These are phyloP conservation scores for Pseudonitzschia multistriata DNA, from an alignment of 108 stramenopile species.

Conservation along the genomic window DNA sequence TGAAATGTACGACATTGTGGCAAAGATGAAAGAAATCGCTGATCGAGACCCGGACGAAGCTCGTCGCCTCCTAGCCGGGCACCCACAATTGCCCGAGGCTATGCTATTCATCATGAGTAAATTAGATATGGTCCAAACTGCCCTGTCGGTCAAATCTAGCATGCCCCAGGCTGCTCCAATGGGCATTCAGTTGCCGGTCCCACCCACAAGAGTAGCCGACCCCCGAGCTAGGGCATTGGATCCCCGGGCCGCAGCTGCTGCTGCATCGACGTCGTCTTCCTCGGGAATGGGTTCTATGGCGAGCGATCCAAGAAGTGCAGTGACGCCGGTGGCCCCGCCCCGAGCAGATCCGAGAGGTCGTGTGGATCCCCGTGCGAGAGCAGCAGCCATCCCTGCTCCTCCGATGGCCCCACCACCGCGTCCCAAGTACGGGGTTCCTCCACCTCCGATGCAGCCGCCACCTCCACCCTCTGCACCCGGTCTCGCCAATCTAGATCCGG, in stretches of 20 bases:
- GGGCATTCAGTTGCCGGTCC: slow-evolving; percentile 9
- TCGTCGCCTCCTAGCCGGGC: slow-evolving; percentile 70
- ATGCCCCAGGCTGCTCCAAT: slow-evolving; percentile 7
- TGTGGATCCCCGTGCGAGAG: slow-evolving; percentile 34
- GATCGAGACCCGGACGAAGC: slow-evolving; percentile 92
- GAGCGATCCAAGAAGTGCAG: slow-evolving; percentile 36
- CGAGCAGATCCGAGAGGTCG: slow-evolving; percentile 40
- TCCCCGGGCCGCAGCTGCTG: slow-evolving; percentile 36
- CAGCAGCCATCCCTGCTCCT: slow-evolving; percentile 11
- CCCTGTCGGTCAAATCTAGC: slow-evolving; percentile 40
- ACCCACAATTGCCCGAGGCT: slow-evolving; percentile 91
- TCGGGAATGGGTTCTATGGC: neutral
- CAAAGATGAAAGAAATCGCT: slow-evolving; percentile 86
- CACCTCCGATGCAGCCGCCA: slow-evolving; percentile 37
- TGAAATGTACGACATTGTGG: slow-evolving; percentile 90
- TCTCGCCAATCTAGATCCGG: slow-evolving; percentile 71
- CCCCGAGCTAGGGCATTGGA: slow-evolving; percentile 34
- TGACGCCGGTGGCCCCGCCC: slow-evolving; percentile 39
- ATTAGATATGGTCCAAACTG: slow-evolving; percentile 89
- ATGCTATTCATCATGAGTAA: slow-evolving; percentile 85
- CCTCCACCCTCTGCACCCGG: slow-evolving; percentile 44
- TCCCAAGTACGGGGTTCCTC: slow-evolving; percentile 40
- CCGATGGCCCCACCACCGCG: slow-evolving; percentile 47
- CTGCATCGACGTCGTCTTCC: neutral
- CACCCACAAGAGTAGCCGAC: slow-evolving; percentile 19